Base-by-base conservation (phyloP, 2,329 filamentous ascomycete species). In the Pezicula rhizophila region DNA sequence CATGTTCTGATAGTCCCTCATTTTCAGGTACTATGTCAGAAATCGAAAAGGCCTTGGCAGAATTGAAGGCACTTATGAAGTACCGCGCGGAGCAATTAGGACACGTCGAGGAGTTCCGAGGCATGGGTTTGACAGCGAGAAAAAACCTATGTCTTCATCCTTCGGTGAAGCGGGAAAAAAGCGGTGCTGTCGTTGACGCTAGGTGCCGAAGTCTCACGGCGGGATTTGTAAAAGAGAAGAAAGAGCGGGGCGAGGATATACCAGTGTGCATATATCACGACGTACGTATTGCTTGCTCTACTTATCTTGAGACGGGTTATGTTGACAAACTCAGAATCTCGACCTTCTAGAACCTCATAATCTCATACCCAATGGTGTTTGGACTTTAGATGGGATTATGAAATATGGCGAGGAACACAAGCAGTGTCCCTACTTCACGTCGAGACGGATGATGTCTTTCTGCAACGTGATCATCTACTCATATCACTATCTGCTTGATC, bases 381-480 rank as follows among this genome's bases (percentile, higher is more conserved):
- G 93, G 82, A 97, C 93, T 0, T 80, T 99, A 45, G 93, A 99
- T 58, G 89, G 84, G 12, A 79, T 99, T 42, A 70, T 95, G 49
- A 82, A 79, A 55, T 97, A 99, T 61, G 92, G 95, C 46, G 92
- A 99, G 68, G 78, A 96, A 60, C 84, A 96, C 55, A 96, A 96
- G 65, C 93, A 97, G 66, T 99, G 93, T 60, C 93, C 93, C 0
- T 99, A 99, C 66, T 99, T 99, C 61, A 96, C 92, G 12, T 88
- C 89, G 12, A 79, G 93, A 50, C 83, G 93, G 55, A 99, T 99
- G 93, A 97, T 99, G 92, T 86, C 93, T 61, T 97, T 91, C 64
- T 99, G 93, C 77, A 97, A 99, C 66, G 90, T 99, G 64, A 96
- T 99, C 63, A 99, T 99, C 58, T 99, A 99, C 71, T 99, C 93